phyloP scores from a whole-genome alignment of 805 yeast species.

The Barnettozyma populi region DNA sequence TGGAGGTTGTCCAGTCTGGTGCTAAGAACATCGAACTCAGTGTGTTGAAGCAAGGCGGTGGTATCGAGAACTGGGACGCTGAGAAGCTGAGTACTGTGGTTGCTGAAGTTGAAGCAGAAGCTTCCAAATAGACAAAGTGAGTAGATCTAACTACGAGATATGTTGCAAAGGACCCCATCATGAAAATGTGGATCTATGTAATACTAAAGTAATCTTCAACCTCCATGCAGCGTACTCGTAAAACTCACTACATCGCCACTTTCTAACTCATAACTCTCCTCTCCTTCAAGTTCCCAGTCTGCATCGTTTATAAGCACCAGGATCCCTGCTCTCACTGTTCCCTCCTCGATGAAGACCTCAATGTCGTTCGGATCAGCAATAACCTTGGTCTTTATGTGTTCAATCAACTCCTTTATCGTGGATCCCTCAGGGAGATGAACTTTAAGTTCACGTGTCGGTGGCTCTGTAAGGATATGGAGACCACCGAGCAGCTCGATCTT shows the following conservation, averaged over 20 bases:
- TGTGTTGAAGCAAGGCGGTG: conserved; percentile 66
- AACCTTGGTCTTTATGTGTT: conserved; percentile 46
- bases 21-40: conserved; percentile 94
- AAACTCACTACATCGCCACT: conserved; percentile 75
- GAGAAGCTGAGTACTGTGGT: conserved; percentile 75
- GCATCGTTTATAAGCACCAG: conserved; percentile 87
- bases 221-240: conserved; percentile 94
- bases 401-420: conserved; percentile 45
- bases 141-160: background rate
- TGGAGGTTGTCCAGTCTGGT: conserved; percentile 97
- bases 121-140: conserved; percentile 25
- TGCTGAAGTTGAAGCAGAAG: conserved; percentile 80
- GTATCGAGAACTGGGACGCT: conserved; percentile 52
- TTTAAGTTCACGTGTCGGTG: conserved; percentile 48
- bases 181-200: background rate
- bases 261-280: conserved; percentile 73
- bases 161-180: background rate
- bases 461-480: conserved; percentile 59
- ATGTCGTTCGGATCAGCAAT: conserved; percentile 57
- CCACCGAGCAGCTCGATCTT: conserved; percentile 50
- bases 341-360: conserved; percentile 78
- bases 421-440: conserved; percentile 37
- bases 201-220: conserved; percentile 34
- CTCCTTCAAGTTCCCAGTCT: conserved; percentile 95
- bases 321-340: conserved; percentile 83